Conservation (phyloP, 2,329 filamentous ascomycete species). For the Monilinia fructigena region DNA sequence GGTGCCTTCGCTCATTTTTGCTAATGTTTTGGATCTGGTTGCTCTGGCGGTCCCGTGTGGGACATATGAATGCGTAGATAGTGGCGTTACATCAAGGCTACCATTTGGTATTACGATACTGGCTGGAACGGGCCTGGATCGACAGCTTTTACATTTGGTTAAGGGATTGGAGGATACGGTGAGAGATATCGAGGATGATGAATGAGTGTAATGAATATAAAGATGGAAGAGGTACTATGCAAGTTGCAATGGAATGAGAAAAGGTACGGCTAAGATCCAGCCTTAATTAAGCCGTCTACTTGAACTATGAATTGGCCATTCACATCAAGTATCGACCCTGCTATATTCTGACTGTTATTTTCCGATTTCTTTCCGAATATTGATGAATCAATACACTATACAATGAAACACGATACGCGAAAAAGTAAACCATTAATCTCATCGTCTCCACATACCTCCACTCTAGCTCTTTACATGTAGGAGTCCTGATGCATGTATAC, state of each 20-base stretch:
- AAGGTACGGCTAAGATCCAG: neutral
- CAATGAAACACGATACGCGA: neutral
- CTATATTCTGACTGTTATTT: neutral
- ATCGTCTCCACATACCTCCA: no score
- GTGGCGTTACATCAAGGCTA: conserved; percentile 31
- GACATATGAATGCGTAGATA: conserved; percentile 30
- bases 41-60: conserved; percentile 42
- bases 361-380: no score
- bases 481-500: no score
- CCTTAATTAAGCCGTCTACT: neutral
- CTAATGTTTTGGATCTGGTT: conserved; percentile 54
- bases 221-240: neutral
- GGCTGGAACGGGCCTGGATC: conserved; percentile 44
- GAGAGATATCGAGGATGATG: neutral
- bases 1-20: conserved; percentile 55
- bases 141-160: conserved; percentile 42
- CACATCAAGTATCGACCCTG: neutral
- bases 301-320: neutral
- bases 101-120: conserved; percentile 49
- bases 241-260: neutral
- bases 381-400: no score
- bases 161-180: conserved; percentile 30
- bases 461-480: no score
- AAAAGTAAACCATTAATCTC: neutral
- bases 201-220: neutral